A percentile compares a stretch with the other conserved stretches of the same genome.
These are phyloP conservation scores for Acanthamoeba healyi DNA, from an alignment of 208 protist genomes.

Conservation along the genomic window DNA sequence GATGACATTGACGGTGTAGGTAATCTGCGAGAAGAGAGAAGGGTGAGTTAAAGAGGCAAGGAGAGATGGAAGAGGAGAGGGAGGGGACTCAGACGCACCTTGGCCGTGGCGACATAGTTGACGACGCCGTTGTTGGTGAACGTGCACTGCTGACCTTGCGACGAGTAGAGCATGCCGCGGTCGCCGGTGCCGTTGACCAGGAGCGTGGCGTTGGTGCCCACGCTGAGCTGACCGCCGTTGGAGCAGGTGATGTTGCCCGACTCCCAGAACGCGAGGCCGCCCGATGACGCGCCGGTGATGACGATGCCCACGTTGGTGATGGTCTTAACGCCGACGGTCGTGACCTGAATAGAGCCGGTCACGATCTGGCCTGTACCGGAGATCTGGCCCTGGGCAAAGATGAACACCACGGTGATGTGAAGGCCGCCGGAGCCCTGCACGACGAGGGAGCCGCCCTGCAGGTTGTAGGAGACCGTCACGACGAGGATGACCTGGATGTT, in stretches of 20 bases:
- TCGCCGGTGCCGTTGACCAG: slow-evolving; percentile 51
- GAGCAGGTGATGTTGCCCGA: slow-evolving; percentile 67
- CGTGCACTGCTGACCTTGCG: slow-evolving; percentile 62
- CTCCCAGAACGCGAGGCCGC: slow-evolving; percentile 45
- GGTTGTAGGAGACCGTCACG: slow-evolving; percentile 50
- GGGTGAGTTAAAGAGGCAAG: too few relatives aligned
- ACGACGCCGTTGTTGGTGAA: slow-evolving; percentile 68
- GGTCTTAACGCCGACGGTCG: background rate
- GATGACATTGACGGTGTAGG: slow-evolving; percentile 16
- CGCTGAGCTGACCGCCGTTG: slow-evolving; percentile 59
- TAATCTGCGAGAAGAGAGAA: too few relatives aligned
- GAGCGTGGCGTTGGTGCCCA: background rate
- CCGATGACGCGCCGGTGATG: background rate
- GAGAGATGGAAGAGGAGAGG: too few relatives aligned
- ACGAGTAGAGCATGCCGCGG: slow-evolving; percentile 45
- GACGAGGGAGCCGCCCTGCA: slow-evolving; percentile 57
- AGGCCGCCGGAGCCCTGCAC: slow-evolving; percentile 46
- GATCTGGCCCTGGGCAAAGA: slow-evolving; percentile 53
- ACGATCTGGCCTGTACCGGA: slow-evolving; percentile 59
- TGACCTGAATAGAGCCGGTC: background rate
- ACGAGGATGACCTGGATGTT: slow-evolving; percentile 60
- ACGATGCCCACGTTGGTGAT: slow-evolving; percentile 36
- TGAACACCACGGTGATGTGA: slow-evolving; percentile 12
- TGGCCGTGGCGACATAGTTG: slow-evolving; percentile 32
- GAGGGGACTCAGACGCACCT: too few relatives aligned